Conservation (phyloP, 2,329 filamentous ascomycete genomes). For the Malbranchea zuffiana region DNA sequence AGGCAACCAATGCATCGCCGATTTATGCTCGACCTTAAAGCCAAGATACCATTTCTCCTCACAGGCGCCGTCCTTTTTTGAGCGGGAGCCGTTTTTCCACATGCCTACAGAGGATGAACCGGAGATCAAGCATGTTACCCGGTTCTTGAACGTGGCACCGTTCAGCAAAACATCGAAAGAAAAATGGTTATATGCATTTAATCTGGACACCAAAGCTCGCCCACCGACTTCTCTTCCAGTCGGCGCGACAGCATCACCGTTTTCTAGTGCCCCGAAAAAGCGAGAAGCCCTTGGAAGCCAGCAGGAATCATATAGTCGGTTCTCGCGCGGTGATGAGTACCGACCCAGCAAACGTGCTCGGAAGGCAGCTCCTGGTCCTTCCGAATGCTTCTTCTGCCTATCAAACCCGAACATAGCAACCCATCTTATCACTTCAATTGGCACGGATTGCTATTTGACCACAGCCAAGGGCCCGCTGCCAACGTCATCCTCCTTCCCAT, state of each 20-base stretch:
- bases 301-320: conserved; percentile 28
- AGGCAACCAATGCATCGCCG: conserved; percentile 58
- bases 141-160: conserved; percentile 80
- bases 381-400: conserved; percentile 89
- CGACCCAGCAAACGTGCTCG: conserved; percentile 35
- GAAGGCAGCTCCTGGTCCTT: conserved; percentile 50
- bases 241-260: conserved; percentile 65
- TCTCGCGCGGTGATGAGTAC: conserved; percentile 28
- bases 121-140: conserved; percentile 55
- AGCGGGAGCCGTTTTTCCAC: conserved; percentile 87
- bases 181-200: conserved; percentile 53
- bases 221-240: conserved; percentile 50
- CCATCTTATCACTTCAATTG: conserved; percentile 84
- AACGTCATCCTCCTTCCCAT: conserved; percentile 57
- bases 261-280: conserved; percentile 45
- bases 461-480: conserved; percentile 85
- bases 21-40: conserved; percentile 66
- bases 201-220: conserved; percentile 54
- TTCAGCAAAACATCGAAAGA: conserved; percentile 66
- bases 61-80: conserved; percentile 63
- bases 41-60: conserved; percentile 85
- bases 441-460: conserved; percentile 76
- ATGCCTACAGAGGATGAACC: conserved; percentile 41
- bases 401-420: conserved; percentile 73
- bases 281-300: conserved; percentile 38